Evolutionary conservation across 2,329 filamentous ascomycete species (phyloP).

Genomic region (Fusarium papillatum): DNA sequence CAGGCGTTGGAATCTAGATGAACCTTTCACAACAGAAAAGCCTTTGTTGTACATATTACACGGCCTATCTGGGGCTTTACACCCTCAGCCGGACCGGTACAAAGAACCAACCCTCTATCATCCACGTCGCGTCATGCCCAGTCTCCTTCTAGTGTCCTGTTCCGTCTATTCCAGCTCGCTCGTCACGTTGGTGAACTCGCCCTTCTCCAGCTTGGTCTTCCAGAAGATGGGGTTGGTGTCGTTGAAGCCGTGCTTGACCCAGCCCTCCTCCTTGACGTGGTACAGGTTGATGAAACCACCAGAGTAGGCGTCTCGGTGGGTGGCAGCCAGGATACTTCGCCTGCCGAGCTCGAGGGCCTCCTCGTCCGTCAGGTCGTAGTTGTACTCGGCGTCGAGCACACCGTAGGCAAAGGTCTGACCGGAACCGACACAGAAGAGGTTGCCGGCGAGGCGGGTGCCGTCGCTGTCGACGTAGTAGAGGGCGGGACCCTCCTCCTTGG

Average conservation of each 20-base stretch:
- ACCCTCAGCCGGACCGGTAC: slow-evolving; percentile 18
- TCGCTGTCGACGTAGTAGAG: slow-evolving; percentile 98
- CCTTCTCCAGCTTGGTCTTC: slow-evolving; percentile 98
- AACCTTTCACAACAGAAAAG: slow-evolving; percentile 43
- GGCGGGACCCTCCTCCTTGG: slow-evolving; percentile 93
- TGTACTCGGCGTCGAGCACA: slow-evolving; percentile 96
- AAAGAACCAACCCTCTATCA: slow-evolving; percentile 37
- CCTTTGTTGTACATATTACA: slow-evolving; percentile 47
- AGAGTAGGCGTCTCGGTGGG: slow-evolving; percentile 98
- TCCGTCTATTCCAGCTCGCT: slow-evolving; percentile 72
- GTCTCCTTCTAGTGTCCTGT: slow-evolving; percentile 14
- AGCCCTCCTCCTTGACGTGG: slow-evolving; percentile 98
- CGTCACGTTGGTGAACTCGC: slow-evolving; percentile 97
- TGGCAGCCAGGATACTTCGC: slow-evolving; percentile 94
- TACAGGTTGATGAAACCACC: slow-evolving; percentile 99
- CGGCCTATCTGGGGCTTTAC: slow-evolving; percentile 27
- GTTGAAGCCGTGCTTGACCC: slow-evolving; percentile 98
- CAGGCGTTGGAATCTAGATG: slow-evolving; percentile 9
- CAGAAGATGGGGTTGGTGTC: slow-evolving; percentile 99
- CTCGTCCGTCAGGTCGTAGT: slow-evolving; percentile 87
- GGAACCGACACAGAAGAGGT: slow-evolving; percentile 98
- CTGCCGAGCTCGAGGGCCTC: slow-evolving; percentile 92
- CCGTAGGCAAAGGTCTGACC: slow-evolving; percentile 99
- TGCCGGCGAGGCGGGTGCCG: slow-evolving; percentile 91
- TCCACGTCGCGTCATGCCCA: slow-evolving; percentile 10